Evolutionary conservation across 495 filamentous ascomycete genomes (phyloP).

Genomic region (Aspergillus nidulans): DNA sequence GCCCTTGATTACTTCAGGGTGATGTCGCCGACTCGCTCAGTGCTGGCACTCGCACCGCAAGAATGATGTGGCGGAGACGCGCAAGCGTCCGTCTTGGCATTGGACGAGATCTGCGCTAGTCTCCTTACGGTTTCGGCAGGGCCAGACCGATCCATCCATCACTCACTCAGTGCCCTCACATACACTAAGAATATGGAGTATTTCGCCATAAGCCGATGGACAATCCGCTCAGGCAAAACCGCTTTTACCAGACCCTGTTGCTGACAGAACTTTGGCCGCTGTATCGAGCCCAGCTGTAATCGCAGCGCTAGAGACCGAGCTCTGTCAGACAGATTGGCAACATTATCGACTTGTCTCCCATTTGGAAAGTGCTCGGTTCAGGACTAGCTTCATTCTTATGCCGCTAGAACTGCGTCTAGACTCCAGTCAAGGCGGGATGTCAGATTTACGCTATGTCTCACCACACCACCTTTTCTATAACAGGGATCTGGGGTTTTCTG

Average conservation of each 20-base stretch:
- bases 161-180: no score
- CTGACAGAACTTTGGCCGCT: no score
- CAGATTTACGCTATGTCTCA: neutral
- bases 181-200: no score
- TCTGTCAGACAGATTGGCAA: neutral
- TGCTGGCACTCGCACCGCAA: neutral
- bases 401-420: neutral
- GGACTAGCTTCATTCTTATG: neutral
- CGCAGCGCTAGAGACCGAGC: neutral
- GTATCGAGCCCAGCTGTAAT: no score
- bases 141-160: slow-evolving; percentile 1
- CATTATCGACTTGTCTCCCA: neutral
- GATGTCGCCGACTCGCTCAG: slow-evolving; percentile 8
- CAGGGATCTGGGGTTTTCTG: neutral
- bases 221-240: no score
- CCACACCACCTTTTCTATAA: neutral
- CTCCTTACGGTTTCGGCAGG: slow-evolving; percentile 13
- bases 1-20: neutral
- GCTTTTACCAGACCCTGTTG: no score
- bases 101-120: slow-evolving; percentile 32
- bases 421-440: neutral
- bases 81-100: slow-evolving; percentile 47
- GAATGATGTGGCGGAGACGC: slow-evolving; percentile 38
- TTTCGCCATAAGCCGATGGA: no score
- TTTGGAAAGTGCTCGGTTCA: neutral